A percentile compares a stretch with the other conserved stretches of the same genome.
phyloP scores from a whole-genome alignment of 164 flowering plant species.

The Vitis labrusca region DNA sequence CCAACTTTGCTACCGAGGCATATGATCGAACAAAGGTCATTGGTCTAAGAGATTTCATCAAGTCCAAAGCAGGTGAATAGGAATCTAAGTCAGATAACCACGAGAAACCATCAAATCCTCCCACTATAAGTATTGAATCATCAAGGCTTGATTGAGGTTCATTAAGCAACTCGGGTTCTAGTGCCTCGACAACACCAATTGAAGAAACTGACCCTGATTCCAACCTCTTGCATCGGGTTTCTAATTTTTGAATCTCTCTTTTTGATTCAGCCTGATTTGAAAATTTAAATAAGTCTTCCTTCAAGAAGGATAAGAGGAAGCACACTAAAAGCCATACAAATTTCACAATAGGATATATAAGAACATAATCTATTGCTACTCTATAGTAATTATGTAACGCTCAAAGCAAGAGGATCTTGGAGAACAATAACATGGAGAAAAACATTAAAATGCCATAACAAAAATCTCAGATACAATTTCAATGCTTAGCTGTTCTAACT shows the following conservation, averaged over 20 bases:
- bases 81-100: slow-evolving; percentile 35
- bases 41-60: slow-evolving; percentile 25
- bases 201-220: slow-evolving; percentile 7
- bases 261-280: slow-evolving; percentile 28
- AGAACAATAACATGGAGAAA: no score
- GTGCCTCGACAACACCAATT: background rate
- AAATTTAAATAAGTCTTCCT: background rate
- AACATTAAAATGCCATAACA: no score
- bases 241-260: slow-evolving; percentile 24
- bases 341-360: no score
- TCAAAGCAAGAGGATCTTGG: no score
- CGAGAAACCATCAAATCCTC: slow-evolving; percentile 51
- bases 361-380: no score
- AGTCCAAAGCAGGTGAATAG: slow-evolving; percentile 32
- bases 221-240: slow-evolving; percentile 4
- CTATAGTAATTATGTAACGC: no score
- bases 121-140: slow-evolving; percentile 28
- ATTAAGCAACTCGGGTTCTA: background rate
- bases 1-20: slow-evolving; percentile 32
- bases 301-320: background rate
- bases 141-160: slow-evolving; percentile 5
- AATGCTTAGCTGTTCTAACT: no score
- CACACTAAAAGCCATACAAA: no score
- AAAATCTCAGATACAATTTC: no score
- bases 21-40: slow-evolving; percentile 35